These are phyloP conservation scores for Petasospora fabianii DNA, from an alignment of 1,139 yeast species.

Conservation along the genomic window DNA sequence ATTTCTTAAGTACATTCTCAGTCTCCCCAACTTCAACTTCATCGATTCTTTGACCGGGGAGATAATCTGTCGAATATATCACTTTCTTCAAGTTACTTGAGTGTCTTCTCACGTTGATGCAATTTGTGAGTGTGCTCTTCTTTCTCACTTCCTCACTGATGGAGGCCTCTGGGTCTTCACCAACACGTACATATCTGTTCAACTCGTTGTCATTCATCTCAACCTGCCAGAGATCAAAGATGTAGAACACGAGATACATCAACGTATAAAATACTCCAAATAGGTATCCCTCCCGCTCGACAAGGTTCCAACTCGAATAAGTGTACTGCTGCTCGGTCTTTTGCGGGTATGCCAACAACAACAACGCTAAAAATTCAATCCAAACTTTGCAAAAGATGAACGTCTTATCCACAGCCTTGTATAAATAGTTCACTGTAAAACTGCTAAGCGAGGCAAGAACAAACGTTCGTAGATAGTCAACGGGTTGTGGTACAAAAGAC, in stretches of 20 bases:
- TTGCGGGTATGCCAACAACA: conserved; percentile 25
- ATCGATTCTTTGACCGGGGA: conserved; percentile 9
- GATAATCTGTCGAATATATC: conserved; percentile 17
- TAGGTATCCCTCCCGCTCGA: conserved; percentile 20
- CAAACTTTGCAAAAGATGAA: conserved; percentile 16
- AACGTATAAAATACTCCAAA: conserved; percentile 22
- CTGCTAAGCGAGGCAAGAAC: conserved; percentile 18
- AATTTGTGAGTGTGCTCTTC: conserved; percentile 23
- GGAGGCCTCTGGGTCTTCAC: conserved; percentile 9
- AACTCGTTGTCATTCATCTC: conserved; percentile 13
- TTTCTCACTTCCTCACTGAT: conserved; percentile 18
- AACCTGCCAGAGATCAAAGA: conserved; percentile 15
- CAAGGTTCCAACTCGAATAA: conserved; percentile 23
- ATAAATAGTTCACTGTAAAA: conserved; percentile 16
- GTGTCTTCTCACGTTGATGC: conserved; percentile 23
- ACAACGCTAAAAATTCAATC: conserved; percentile 20
- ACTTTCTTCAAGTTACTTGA: conserved; percentile 21
- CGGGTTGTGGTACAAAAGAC: conserved; percentile 19
- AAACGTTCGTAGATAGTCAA: conserved; percentile 22
- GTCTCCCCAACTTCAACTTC: conserved; percentile 4
- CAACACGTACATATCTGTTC: conserved; percentile 3
- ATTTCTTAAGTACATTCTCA: conserved; percentile 8
- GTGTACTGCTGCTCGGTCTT: conserved; percentile 15
- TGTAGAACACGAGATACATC: conserved; percentile 13
- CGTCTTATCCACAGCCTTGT: conserved; percentile 12